Base-by-base conservation (phyloP, 345 rosid genomes). In the Populus simonii region DNA sequence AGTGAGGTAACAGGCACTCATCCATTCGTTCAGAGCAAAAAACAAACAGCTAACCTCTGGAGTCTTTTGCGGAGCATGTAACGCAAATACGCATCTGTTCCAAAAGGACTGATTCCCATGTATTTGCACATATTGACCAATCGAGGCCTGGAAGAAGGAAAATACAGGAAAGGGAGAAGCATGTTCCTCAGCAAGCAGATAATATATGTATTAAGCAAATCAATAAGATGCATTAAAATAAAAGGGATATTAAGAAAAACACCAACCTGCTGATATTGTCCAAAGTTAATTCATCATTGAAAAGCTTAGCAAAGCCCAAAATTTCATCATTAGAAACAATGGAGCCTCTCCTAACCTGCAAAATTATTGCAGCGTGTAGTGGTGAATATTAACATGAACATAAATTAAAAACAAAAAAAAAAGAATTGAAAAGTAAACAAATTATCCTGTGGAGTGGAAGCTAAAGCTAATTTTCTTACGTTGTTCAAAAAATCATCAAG, bases 111-210 rank as follows among this genome's bases (percentile, higher is more conserved):
- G 80, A 93, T 89, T 81, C 98, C 98, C 98, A 94, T 94, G 84
- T 94, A 94, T 79, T 93, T 93, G 93, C 97, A 94, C 98, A 94
- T 94, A 82, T 89, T 94, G 80, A 94, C 97, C 67, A 94, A 80
- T 55, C 97, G 93, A 77, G 98, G 88, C 90, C 98, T 94, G 90
- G 51, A 71, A 78, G 33, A 20, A 13, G 6, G 25, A 51, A 49
- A 65, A 31, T 22, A 75, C 49, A 49, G 47, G 11, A 66, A 12
- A 76, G 53, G 38, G 15, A 49, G 27, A 57, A 51, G 38, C 7
- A 47, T 7, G 47, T 61, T 20, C 61, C 62, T 31, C n/a, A 61
- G 29, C 62, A 49, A 39, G 17, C 36, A 67, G 22, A 66, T 2
- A 72, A 12, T 16, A 18, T 15, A 73, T 27, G 39, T 8, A 55